Percentiles rank a stretch among this genome's conserved stretches.
Conservation (phyloP, 2,329 filamentous ascomycete genomes). For the Xylariaceae sp. region DNA sequence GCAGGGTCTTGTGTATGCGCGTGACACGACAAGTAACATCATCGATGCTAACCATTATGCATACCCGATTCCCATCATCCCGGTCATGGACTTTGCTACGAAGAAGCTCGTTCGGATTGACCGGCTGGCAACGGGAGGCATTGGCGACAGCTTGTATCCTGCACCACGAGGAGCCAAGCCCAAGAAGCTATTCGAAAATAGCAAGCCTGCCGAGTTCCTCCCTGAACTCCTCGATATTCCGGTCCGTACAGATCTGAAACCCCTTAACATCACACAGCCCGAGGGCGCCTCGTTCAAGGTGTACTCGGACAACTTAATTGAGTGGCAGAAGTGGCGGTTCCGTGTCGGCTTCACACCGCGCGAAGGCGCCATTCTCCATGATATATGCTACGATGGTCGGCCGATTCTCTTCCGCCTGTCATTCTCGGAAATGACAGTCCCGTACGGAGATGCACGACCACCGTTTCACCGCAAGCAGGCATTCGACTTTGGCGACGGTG, state of each 20-base stretch:
- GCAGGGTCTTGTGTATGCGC: constrained; percentile 48
- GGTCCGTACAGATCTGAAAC: constrained; percentile 53
- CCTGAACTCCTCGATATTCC: constrained; percentile 47
- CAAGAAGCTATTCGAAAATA: constrained; percentile 42
- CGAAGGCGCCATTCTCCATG: constrained; percentile 58
- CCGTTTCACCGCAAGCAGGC: constrained; percentile 63
- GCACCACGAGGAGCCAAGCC: constrained; percentile 29
- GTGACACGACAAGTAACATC: constrained; percentile 39
- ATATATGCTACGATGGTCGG: constrained; percentile 55
- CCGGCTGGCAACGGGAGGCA: constrained; percentile 46
- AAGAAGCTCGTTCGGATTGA: constrained; percentile 53
- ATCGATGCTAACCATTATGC: constrained; percentile 58
- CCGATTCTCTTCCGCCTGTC: constrained; percentile 55
- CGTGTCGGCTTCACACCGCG: constrained; percentile 57
- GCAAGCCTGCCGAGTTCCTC: constrained; percentile 41
- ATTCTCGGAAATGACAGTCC: constrained; percentile 58
- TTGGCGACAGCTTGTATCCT: constrained; percentile 41
- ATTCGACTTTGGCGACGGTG: constrained; percentile 64
- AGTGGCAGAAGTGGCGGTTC: constrained; percentile 50
- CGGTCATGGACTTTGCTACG: constrained; percentile 54
- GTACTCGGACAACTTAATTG: constrained; percentile 28
- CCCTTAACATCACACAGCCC: constrained; percentile 65
- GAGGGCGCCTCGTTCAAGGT: constrained; percentile 33
- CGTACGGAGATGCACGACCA: constrained; percentile 56
- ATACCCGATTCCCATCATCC: constrained; percentile 55